Conservation (phyloP, 208 protist species). For the Leishmania arabica region DNA sequence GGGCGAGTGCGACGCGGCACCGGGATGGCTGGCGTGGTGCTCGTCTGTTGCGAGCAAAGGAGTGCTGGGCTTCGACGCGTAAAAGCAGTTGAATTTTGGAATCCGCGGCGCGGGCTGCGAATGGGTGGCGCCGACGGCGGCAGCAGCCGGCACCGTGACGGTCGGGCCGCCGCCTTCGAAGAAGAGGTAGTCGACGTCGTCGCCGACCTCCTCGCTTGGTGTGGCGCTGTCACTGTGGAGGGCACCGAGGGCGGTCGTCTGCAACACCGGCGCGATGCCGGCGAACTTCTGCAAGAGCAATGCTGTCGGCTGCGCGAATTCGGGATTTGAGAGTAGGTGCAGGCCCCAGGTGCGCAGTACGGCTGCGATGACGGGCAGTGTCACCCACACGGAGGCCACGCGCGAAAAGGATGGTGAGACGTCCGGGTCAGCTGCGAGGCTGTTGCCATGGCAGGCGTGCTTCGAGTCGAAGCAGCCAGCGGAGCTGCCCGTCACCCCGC, state of each 20-base stretch:
- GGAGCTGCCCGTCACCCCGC: not conserved
- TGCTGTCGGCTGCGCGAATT: constrained; percentile 65
- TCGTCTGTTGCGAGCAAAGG: not conserved
- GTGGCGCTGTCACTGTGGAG: constrained; percentile 25
- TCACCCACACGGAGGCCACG: constrained; percentile 67
- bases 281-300: constrained; percentile 72
- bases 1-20: constrained; percentile 1
- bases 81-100: constrained; percentile 46
- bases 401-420: constrained; percentile 42
- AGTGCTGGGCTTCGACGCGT: constrained; percentile 27
- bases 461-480: not conserved
- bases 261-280: constrained; percentile 61
- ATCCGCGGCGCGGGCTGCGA: constrained; percentile 27
- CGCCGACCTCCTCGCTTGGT: constrained; percentile 20
- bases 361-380: constrained; percentile 46
- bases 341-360: constrained; percentile 64
- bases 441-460: constrained; percentile 6
- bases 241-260: constrained; percentile 37
- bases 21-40: not conserved
- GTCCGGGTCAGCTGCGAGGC: constrained; percentile 27
- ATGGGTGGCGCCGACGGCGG: not conserved
- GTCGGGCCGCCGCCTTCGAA: constrained; percentile 20
- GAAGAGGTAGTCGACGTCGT: constrained; percentile 25
- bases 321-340: constrained; percentile 63
- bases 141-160: not conserved